Evolutionary conservation across 2,329 filamentous ascomycete genomes (phyloP), one percentile per base, ranked within the genome.

Genomic region (Podosphaera fusca): DNA sequence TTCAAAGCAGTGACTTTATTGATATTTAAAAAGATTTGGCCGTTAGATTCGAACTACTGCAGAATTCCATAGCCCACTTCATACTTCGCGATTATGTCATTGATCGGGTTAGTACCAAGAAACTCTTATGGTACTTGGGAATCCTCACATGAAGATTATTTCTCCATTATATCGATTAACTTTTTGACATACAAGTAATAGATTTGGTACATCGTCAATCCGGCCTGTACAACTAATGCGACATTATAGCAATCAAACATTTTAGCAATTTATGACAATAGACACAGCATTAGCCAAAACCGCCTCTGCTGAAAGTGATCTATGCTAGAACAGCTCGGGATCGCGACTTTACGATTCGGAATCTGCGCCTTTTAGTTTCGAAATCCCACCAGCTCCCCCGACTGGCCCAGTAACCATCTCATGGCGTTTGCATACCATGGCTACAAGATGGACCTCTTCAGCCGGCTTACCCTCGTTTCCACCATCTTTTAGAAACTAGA

Each of bases 401-500:
- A 55, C 21, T 14, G 31, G 40, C 2, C 56, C 56, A 29, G 54
- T 55, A 7, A 56, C 45, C 1, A 63, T 33, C 9, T 60, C 59
- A 3, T 58, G 56, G 7, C 53, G 54, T 34, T 60, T 61, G 35
- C 56, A 59, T 2, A 61, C 56, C 52, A 62, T 58, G 10, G 61
- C 57, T 1, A 63, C 42, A 33, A 63, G 58, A 21, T 60, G 59
- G 30, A 62, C 55, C 52, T 63, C 61, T 57, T 59, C 52, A 4
- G 12, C 31, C 21, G 34, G 42, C 14, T 50, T 34, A 35, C 52
- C 38, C 34, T 46, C 52, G 8, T 42, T 35, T 3, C 50, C 42
- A 14, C 56, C 55, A 14, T 40, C 34, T 34, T 49, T 29, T 8
- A 59, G 45, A 21, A 52, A 59, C 58, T 59, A 42, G 7, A 38